phyloP scores from a whole-genome alignment of 768 basidiomycete genomes.

The Phlegmacium glaucopus region DNA sequence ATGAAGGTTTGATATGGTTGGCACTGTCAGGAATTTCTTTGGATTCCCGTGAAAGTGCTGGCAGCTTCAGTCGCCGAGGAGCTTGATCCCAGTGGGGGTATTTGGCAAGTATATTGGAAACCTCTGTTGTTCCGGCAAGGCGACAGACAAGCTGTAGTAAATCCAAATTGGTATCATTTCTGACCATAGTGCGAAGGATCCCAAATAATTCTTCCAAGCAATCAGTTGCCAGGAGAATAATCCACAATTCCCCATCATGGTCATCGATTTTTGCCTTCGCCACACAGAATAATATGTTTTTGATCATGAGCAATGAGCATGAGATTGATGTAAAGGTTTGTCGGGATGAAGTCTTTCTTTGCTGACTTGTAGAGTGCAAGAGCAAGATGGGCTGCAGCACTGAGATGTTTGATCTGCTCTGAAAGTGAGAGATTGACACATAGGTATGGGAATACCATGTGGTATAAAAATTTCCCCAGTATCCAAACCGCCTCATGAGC shows the following conservation, averaged over 20 bases:
- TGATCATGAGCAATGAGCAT: conserved; percentile 25
- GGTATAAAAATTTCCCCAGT: too few relatives aligned
- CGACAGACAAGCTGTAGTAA: conserved; percentile 20
- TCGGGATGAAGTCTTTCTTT: conserved; percentile 21
- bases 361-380: conserved; percentile 14
- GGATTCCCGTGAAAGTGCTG: conserved; percentile 11
- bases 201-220: conserved; percentile 33
- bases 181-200: conserved; percentile 30
- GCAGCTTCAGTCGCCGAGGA: conserved; percentile 25
- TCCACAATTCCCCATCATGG: conserved; percentile 27
- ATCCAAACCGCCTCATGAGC: too few relatives aligned
- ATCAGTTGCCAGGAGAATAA: conserved; percentile 36
- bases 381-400: too few relatives aligned
- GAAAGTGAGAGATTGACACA: too few relatives aligned
- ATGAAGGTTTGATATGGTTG: conserved; percentile 29
- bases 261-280: conserved; percentile 29
- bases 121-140: conserved; percentile 22
- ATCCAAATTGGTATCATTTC: too few relatives aligned
- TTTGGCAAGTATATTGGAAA: conserved; percentile 24
- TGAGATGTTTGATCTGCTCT: too few relatives aligned
- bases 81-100: conserved; percentile 30
- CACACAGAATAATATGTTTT: too few relatives aligned
- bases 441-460: too few relatives aligned
- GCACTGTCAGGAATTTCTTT: conserved; percentile 10
- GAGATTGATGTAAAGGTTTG: conserved; percentile 25